These are phyloP conservation scores for Petrea volubilis DNA, from an alignment of 257 asterid species.

Conservation along the genomic window DNA sequence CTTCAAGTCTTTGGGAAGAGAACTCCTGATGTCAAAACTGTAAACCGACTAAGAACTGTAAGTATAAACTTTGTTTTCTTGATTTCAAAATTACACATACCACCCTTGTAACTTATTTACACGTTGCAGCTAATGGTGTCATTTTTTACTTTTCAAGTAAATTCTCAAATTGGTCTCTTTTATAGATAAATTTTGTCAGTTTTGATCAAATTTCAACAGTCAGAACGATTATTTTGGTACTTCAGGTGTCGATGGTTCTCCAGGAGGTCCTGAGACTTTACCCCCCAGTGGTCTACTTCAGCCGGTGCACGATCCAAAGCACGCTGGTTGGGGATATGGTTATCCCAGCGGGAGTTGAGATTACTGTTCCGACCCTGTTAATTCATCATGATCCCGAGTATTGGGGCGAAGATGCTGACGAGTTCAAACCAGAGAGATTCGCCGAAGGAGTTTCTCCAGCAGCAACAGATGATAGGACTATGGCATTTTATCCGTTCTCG, in stretches of 20 bases:
- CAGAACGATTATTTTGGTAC: too few relatives aligned
- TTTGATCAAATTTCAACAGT: too few relatives aligned
- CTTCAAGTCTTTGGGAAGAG: constrained; percentile 26
- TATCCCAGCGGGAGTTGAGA: constrained; percentile 28
- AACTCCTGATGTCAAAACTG: constrained; percentile 24
- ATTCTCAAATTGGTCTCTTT: too few relatives aligned
- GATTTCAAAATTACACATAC: too few relatives aligned
- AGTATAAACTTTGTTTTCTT: not conserved
- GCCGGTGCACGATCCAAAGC: not conserved
- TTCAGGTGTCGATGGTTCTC: constrained; percentile 36
- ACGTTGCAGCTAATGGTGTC: too few relatives aligned
- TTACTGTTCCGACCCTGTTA: constrained; percentile 15
- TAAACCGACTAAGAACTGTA: constrained; percentile 37
- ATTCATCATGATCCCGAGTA: constrained; percentile 29
- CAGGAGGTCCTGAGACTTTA: constrained; percentile 39
- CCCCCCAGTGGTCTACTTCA: constrained; percentile 23
- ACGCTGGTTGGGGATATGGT: constrained; percentile 14
- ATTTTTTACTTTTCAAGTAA: too few relatives aligned
- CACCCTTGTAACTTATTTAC: too few relatives aligned
- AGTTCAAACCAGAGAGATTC: constrained; percentile 38
- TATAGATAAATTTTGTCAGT: too few relatives aligned
- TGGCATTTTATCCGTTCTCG: constrained; percentile 30
- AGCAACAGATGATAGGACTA: not conserved
- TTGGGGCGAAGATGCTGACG: constrained; percentile 37
- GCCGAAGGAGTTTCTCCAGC: constrained; percentile 34